These are phyloP conservation scores for Phytophthora citricola DNA, from an alignment of 352 stramenopile genomes.

Conservation along the genomic window DNA sequence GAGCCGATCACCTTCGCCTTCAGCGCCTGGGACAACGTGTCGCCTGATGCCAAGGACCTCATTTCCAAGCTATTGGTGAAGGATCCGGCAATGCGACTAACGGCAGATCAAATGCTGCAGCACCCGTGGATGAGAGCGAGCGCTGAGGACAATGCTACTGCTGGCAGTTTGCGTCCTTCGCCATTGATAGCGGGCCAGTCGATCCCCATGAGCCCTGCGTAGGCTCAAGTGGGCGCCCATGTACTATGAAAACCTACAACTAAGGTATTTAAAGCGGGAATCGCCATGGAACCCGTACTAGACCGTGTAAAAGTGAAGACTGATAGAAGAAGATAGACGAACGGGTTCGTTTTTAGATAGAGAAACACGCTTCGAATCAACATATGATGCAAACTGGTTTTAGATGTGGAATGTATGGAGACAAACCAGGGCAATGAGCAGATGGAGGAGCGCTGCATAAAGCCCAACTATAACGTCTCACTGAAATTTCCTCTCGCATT, in stretches of 20 bases:
- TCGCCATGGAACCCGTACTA: neutral
- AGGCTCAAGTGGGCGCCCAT: constrained; percentile 6
- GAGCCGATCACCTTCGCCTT: constrained; percentile 60
- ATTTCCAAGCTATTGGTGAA: constrained; percentile 87
- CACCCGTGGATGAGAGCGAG: constrained; percentile 89
- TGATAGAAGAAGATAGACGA: constrained; percentile 6
- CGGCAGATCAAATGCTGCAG: constrained; percentile 90
- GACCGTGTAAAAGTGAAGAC: neutral
- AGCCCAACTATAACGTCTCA: constrained; percentile 83
- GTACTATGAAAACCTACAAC: constrained; percentile 30
- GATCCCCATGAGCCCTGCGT: constrained; percentile 32
- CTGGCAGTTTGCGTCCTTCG: constrained; percentile 17
- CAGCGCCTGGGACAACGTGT: constrained; percentile 75
- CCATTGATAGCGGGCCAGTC: constrained; percentile 34
- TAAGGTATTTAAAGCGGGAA: constrained; percentile 36
- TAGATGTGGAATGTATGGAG: constrained; percentile 50
- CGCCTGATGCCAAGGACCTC: constrained; percentile 89
- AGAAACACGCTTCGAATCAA: neutral
- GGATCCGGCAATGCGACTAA: constrained; percentile 85
- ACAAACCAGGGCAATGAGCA: constrained; percentile 83
- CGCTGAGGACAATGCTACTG: constrained; percentile 13
- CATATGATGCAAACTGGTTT: neutral
- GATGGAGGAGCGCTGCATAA: constrained; percentile 66
- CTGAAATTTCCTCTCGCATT: constrained; percentile 70
- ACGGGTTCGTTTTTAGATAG: constrained; percentile 22